These are phyloP conservation scores for Elsinoe australis DNA, from an alignment of 2,329 filamentous ascomycete genomes.

Conservation along the genomic window DNA sequence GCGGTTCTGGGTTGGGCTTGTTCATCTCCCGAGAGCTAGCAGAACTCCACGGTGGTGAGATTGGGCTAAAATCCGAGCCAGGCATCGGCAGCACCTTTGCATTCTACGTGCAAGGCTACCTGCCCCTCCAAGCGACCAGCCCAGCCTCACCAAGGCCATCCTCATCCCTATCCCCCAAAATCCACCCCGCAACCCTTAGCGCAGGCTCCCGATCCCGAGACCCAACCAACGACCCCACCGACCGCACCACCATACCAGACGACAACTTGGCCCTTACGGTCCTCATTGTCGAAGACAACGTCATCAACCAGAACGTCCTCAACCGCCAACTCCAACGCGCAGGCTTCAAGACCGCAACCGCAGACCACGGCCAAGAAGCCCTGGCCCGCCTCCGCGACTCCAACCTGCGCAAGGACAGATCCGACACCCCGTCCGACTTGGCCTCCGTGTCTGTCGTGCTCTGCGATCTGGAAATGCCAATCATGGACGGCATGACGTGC, in stretches of 20 bases:
- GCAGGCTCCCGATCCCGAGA: too few relatives aligned
- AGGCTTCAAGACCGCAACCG: slow-evolving; percentile 24
- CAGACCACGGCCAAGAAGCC: slow-evolving; percentile 26
- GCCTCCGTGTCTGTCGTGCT: slow-evolving; percentile 46
- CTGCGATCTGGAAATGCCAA: slow-evolving; percentile 78
- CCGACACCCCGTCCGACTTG: background rate
- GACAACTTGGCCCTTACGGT: background rate
- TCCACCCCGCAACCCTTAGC: too few relatives aligned
- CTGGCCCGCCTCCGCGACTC: slow-evolving; percentile 18
- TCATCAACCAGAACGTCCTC: slow-evolving; percentile 27
- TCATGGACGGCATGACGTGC: slow-evolving; percentile 73
- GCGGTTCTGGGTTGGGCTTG: slow-evolving; percentile 62
- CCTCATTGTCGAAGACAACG: slow-evolving; percentile 26
- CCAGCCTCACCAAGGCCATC: slow-evolving; percentile 51
- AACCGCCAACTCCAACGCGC: slow-evolving; percentile 24
- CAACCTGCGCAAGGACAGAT: slow-evolving; percentile 19
- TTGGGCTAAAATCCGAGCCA: slow-evolving; percentile 54
- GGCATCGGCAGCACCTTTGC: slow-evolving; percentile 57
- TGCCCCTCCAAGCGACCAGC: background rate
- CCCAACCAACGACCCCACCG: too few relatives aligned
- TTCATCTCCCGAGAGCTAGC: slow-evolving; percentile 62
- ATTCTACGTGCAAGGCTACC: slow-evolving; percentile 39
- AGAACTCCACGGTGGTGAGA: slow-evolving; percentile 61
- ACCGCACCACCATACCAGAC: too few relatives aligned
- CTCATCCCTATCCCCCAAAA: too few relatives aligned